Base-by-base conservation (phyloP, 2,329 filamentous ascomycete genomes). In the Xylariaceae sp. region DNA sequence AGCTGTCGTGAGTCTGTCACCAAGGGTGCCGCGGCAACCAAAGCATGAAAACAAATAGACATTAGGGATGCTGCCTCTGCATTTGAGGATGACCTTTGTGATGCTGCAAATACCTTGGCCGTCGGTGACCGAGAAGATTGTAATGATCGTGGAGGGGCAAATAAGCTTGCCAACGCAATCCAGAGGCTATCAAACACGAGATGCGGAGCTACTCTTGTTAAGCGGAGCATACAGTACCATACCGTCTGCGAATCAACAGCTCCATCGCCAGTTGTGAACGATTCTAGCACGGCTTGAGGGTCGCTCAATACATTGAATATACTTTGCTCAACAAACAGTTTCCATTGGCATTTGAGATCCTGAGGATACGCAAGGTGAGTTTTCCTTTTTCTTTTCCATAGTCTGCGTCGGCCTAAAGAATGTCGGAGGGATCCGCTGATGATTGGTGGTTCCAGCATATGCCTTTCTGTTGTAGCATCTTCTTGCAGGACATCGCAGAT, bases 161-260 rank as follows among this genome's bases (percentile, higher is more conserved):
- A 88, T 4, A 88, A 72, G 40, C 76, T 76, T 6, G 77, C 79
- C 1, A 84, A 76, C 5, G 82, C 82, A 58, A 82, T 74, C 86
- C 86, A 89, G 4, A 88, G 73, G 61, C 82, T 85, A 64, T 87
- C 81, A 45, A 86, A 80, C 2, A 87, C 82, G 16, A 87, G 66
- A 40, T 73, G 81, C 4, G 83, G 81, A 13, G 79, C 77, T 35
- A 79, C 77, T 42, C 82, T 75, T 4, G 80, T 84, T 68, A 87
- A 71, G 50, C 81, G 79, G 49, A 85, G 70, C 77, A 85, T 84
- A 62, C 80, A 82, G 64, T 84, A 86, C 82, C 81, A 87, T 1
- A 85, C 71, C 11, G 79, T 82, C 45, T 83, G 82, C 1, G 83
- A 85, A 66, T 87, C 82, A 49, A 83, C 77, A 1, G 84, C 66